These are phyloP conservation scores for Strobilomyces confusus DNA, from an alignment of 768 basidiomycete species.

Conservation along the genomic window DNA sequence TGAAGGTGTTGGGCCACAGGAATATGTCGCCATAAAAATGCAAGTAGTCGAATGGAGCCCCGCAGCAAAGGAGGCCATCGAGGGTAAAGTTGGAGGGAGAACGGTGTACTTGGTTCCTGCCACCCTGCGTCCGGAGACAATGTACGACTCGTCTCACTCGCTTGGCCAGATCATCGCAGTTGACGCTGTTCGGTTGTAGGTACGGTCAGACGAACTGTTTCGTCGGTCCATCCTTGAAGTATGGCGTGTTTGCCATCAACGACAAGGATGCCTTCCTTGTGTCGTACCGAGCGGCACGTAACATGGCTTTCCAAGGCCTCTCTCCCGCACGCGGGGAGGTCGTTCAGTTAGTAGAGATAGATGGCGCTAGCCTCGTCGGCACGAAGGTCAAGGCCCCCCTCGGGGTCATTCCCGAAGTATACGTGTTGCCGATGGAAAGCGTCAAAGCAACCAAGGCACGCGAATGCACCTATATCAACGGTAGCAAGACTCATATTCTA, in stretches of 20 bases:
- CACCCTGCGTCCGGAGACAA: slow-evolving; percentile 93
- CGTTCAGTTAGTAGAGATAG: slow-evolving; percentile 70
- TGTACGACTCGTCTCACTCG: slow-evolving; percentile 47
- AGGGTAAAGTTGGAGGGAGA: slow-evolving; percentile 66
- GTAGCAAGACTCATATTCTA: slow-evolving; percentile 2
- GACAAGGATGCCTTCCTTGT: slow-evolving; percentile 86
- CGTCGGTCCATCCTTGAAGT: slow-evolving; percentile 85
- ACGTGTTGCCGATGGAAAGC: slow-evolving; percentile 98
- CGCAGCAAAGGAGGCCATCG: slow-evolving; percentile 59
- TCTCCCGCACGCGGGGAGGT: slow-evolving; percentile 69
- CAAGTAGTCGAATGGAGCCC: slow-evolving; percentile 83
- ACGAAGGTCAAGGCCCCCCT: slow-evolving; percentile 89
- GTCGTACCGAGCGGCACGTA: slow-evolving; percentile 88
- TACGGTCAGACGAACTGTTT: slow-evolving; percentile 99
- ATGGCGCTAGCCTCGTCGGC: slow-evolving; percentile 78
- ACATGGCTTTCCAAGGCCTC: slow-evolving; percentile 94
- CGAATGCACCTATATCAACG: background rate
- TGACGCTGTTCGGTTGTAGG: slow-evolving; percentile 39
- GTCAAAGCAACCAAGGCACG: slow-evolving; percentile 88
- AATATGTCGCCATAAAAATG: slow-evolving; percentile 95
- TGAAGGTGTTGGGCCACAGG: slow-evolving; percentile 91
- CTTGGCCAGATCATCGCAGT: background rate
- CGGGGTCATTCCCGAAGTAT: slow-evolving; percentile 77
- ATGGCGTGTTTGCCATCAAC: slow-evolving; percentile 87
- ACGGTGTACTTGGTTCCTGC: slow-evolving; percentile 94